Evolutionary conservation across 2,329 filamentous ascomycete species (phyloP), one percentile per base, ranked within the genome.

Genomic region (Claviceps quebecensis): DNA sequence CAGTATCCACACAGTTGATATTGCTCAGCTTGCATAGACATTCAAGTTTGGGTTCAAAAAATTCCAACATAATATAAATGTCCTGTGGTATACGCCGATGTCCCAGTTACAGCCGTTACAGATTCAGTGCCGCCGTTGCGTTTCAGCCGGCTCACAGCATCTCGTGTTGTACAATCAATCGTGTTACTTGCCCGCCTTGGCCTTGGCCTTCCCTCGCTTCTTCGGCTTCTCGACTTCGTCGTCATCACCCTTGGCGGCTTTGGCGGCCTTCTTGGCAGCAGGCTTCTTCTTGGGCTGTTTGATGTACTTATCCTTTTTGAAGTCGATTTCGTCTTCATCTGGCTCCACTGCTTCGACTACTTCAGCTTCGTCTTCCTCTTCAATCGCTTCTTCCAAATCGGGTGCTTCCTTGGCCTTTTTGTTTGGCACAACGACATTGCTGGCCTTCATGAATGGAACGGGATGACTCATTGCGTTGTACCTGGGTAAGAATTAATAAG

Each of bases 301-400:
- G 65, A 97, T 90, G 62, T 95, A 96, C 67, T 96, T 97, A 69
- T 98, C 93, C 64, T 91, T 95, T 62, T 85, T 88, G 49, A 97
- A 66, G 63, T 95, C 88, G n/a, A 82, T 71, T 50, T 89, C 86
- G 0, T 86, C 84, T 4, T 87, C 85, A 0, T 83, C 83, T 1
- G 75, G 80, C 43, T 81, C 78, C 1, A 70, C 77, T 3, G 72
- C 65, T 38, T 78, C 76, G 1, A 80, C 68, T 29, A 73, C 70
- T 37, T 82, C 81, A n/a, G 75, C 83, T 19, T 83, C 86, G 45
- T 95, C 91, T 5, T 88, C 89, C 59, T 95, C 91, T 47, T 97
- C 90, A 50, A 98, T 84, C 2, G 90, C 93, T 68, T 98, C 93
- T 69, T 98, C 93, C 36, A 98, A 76, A 69, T 98, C 93, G 0